These are phyloP conservation scores for Fusarium falciforme DNA, from an alignment of 2,329 filamentous ascomycete species.

Conservation along the genomic window DNA sequence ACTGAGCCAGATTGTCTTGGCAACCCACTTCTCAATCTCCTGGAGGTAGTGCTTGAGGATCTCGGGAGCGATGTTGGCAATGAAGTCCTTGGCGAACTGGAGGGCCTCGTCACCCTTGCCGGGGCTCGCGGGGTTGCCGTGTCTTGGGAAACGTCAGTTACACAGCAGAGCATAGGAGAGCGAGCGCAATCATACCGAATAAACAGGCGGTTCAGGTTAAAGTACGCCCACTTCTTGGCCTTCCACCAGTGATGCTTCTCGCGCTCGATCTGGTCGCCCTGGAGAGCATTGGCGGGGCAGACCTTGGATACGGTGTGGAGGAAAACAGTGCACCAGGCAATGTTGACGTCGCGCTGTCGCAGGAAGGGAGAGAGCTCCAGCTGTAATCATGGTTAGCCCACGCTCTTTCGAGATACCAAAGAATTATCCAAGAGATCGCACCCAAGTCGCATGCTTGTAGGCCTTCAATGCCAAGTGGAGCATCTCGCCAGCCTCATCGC, in stretches of 20 bases:
- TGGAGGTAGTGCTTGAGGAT: constrained; percentile 94
- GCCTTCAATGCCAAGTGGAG: constrained; percentile 93
- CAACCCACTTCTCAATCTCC: constrained; percentile 98
- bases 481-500: constrained; percentile 96
- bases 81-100: constrained; percentile 90
- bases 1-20: constrained; percentile 94
- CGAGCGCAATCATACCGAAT: constrained; percentile 72
- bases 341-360: constrained; percentile 83
- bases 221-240: constrained; percentile 99
- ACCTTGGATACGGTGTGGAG: constrained; percentile 88
- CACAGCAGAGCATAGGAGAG: background rate
- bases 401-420: background rate
- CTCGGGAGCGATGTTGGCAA: constrained; percentile 90
- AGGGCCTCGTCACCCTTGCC: constrained; percentile 81
- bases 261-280: constrained; percentile 84
- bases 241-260: constrained; percentile 99
- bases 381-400: constrained; percentile 59
- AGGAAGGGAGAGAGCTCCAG: constrained; percentile 86
- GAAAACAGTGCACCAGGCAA: constrained; percentile 97
- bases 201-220: constrained; percentile 95
- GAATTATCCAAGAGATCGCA: constrained; percentile 52
- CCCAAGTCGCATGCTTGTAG: constrained; percentile 98
- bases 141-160: constrained; percentile 63
- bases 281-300: constrained; percentile 83
- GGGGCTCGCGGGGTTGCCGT: constrained; percentile 85